phyloP scores from a whole-genome alignment of 441 rosid genomes.

The Breynia disticha region DNA sequence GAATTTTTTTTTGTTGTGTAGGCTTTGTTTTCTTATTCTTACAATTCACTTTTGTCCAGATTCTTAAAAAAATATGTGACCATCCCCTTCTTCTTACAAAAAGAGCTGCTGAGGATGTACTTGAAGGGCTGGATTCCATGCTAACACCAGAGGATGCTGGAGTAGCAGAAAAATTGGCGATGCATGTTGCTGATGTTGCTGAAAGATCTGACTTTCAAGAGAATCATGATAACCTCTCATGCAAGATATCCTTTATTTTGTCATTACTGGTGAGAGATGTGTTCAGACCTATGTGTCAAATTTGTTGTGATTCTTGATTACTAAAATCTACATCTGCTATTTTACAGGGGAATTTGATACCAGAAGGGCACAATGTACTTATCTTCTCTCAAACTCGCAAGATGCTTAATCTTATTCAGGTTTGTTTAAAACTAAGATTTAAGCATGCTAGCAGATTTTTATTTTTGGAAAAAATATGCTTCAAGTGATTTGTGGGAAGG shows the following conservation, averaged over 20 bases:
- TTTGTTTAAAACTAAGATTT: constrained; percentile 22
- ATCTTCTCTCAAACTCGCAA: constrained; percentile 97
- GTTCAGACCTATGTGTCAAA: background rate
- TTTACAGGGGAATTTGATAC: constrained; percentile 60
- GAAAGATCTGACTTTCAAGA: constrained; percentile 68
- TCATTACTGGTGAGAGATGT: constrained; percentile 59
- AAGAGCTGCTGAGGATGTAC: constrained; percentile 95
- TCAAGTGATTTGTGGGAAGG: too few species aligned
- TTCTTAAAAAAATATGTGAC: constrained; percentile 95
- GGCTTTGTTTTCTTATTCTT: background rate
- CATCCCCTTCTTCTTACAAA: constrained; percentile 95
- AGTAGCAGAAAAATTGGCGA: constrained; percentile 81
- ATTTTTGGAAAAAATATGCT: too few species aligned
- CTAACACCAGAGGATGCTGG: constrained; percentile 66
- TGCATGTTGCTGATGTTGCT: constrained; percentile 76
- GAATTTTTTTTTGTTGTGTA: background rate
- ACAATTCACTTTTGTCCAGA: constrained; percentile 41
- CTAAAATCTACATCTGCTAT: constrained; percentile 13
- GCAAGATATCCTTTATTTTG: constrained; percentile 83
- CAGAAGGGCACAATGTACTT: constrained; percentile 82
- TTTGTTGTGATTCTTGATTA: constrained; percentile 10
- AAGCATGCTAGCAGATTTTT: background rate
- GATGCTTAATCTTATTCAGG: constrained; percentile 94
- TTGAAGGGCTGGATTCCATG: constrained; percentile 86
- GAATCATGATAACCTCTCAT: constrained; percentile 68